Conservation (phyloP, 2,329 filamentous ascomycete species). For the Colletotrichum graminicola region DNA sequence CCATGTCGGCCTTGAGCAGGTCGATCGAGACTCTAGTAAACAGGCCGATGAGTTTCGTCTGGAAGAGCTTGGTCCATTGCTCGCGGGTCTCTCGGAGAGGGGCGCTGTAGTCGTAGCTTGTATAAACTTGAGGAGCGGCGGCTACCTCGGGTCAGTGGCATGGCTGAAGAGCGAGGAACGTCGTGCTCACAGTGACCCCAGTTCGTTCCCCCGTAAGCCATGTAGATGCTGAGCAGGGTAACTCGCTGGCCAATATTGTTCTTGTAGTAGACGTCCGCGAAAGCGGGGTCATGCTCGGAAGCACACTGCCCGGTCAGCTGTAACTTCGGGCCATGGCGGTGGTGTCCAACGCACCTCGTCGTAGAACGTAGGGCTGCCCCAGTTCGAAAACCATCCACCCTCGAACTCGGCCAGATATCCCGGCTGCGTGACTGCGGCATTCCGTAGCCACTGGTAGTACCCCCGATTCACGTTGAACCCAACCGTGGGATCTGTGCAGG, state of each 20-base stretch:
- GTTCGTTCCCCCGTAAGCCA: conserved; percentile 85
- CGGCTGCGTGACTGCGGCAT: conserved; percentile 66
- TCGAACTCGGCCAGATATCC: conserved; percentile 66
- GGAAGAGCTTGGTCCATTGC: conserved; percentile 64
- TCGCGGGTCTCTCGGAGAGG: conserved; percentile 67
- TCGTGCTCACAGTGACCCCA: conserved; percentile 72
- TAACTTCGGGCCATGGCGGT: conserved; percentile 29
- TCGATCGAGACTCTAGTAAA: conserved; percentile 66
- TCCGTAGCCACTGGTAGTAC: conserved; percentile 70
- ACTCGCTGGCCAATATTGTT: conserved; percentile 76
- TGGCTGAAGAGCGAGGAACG: too few relatives aligned
- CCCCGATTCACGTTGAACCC: conserved; percentile 55
- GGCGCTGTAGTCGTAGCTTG: conserved; percentile 67
- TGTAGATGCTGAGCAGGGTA: conserved; percentile 79
- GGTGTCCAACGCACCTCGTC: conserved; percentile 51
- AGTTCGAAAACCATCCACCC: conserved; percentile 66
- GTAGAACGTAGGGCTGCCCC: conserved; percentile 63
- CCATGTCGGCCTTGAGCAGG: conserved; percentile 64
- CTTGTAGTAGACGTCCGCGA: conserved; percentile 85
- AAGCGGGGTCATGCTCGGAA: conserved; percentile 74
- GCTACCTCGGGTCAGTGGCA: conserved; percentile 8
- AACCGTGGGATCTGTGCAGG: conserved; percentile 67
- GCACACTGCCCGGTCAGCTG: conserved; percentile 72
- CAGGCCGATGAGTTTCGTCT: conserved; percentile 66
- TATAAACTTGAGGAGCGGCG: conserved; percentile 64